Base-by-base conservation (phyloP, 768 basidiomycete species). In the Boletus rubroflammeus region DNA sequence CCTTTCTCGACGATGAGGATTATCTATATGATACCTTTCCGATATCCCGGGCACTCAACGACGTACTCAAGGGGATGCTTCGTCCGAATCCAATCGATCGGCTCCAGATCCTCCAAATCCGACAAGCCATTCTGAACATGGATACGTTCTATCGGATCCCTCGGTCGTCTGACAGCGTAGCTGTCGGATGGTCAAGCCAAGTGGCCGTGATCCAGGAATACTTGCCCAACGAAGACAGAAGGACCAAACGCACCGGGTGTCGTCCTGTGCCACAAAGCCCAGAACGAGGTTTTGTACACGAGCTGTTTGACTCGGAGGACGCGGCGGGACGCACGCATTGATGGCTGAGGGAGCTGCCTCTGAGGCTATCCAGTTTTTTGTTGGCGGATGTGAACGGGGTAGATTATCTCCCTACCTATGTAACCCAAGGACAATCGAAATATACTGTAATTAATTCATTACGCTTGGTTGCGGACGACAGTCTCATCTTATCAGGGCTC, bases 61-160 rank as follows among this genome's bases (percentile, higher is more conserved):
- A 47, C 5, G 3, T 65, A 48, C 51, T 64, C 34, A 62, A 56
- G 48, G 51, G 50, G 60, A 62, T 64, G 2, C 48, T 64, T 8
- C 43, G 46, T 40, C 63, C 46, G 8, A 51, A 53, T 5, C 63
- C 63, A 3, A 26, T 65, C 15, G 39, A 23, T 5, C 60, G 63
- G 2, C 60, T 50, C 6, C 57, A 41, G 39, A 62, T 65, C 43
- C 26, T 42, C 13, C 56, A 65, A 31, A 65, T 64, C 29, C 54
- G 60, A 6, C 50, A 50, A 23, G 60, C 53, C 21, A 51, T 64
- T 25, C n/a, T 54, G 39, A 51, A n/a, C 17, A 56, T 64, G 35
- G 42, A 49, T n/a, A 59, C 53, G 1, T 62, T 64, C 10, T 62
- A 59, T 35, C 56, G 63, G 4, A 15, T 25, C 3, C 51, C 53